Percentiles rank a stretch among this genome's conserved stretches.
Evolutionary conservation across 306 rosid genomes (phyloP).

Genomic region (Dicorynia guianensis): DNA sequence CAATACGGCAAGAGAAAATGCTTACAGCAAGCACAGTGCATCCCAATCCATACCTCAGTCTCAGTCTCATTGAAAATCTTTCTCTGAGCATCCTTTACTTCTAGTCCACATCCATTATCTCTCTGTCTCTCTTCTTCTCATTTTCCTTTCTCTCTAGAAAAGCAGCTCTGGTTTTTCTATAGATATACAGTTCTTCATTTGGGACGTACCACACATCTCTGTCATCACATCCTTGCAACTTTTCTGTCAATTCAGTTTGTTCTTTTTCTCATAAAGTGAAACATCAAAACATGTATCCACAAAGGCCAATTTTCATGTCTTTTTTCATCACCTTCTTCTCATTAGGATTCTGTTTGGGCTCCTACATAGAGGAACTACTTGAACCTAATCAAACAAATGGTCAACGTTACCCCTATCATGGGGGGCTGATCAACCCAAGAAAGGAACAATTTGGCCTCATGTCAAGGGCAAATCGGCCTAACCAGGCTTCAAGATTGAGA

Average conservation of each 20-base stretch:
- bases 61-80: slow-evolving; percentile 17
- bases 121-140: slow-evolving; percentile 21
- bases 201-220: slow-evolving; percentile 40
- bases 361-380: slow-evolving; percentile 27
- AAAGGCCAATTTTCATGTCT: slow-evolving; percentile 35
- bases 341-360: slow-evolving; percentile 45
- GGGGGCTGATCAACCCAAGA: slow-evolving; percentile 52
- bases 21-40: not conserved
- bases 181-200: slow-evolving; percentile 46
- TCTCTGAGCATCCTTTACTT: slow-evolving; percentile 27
- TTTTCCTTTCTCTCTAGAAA: slow-evolving; percentile 26
- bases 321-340: slow-evolving; percentile 38
- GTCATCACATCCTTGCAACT: not conserved
- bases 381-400: not conserved
- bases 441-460: slow-evolving; percentile 34
- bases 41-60: not conserved
- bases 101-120: not conserved
- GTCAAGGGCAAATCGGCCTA: slow-evolving; percentile 9
- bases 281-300: slow-evolving; percentile 41
- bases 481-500: slow-evolving; percentile 4
- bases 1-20: no score
- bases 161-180: slow-evolving; percentile 35
- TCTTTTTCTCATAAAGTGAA: slow-evolving; percentile 27
- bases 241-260: no score
- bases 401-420: slow-evolving; percentile 15